A percentile compares a stretch with the other conserved stretches of the same genome.
Conservation (phyloP, 371 early-diverging fungal genomes). For the Rhizopus delemar region DNA sequence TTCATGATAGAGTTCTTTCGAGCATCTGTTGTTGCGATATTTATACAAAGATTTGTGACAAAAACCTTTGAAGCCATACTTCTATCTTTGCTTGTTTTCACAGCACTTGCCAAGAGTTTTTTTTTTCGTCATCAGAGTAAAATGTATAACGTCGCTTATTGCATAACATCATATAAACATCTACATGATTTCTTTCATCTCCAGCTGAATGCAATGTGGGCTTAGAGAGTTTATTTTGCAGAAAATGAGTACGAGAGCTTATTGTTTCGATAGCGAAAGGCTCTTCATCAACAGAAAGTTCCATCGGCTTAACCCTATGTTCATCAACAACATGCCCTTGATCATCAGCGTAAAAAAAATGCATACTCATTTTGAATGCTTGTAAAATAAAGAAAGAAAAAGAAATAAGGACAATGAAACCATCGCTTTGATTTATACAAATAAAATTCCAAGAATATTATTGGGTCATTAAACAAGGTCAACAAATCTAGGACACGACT, state of each 20-base stretch:
- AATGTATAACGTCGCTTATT: constrained; percentile 13
- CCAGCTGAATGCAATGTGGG: neutral
- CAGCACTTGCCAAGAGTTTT: constrained; percentile 1
- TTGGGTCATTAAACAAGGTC: no score
- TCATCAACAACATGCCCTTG: constrained; percentile 9
- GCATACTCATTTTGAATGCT: constrained; percentile 4
- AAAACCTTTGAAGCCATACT: constrained; percentile 11
- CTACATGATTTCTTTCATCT: constrained; percentile 5
- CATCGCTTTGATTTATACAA: no score
- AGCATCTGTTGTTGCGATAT: no score
- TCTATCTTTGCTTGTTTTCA: constrained; percentile 7
- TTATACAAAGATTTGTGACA: no score
- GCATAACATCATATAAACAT: constrained; percentile 2
- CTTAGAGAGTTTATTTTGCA: neutral
- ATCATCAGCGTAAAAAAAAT: constrained; percentile 4
- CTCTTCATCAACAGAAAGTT: constrained; percentile 9
- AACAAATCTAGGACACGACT: no score
- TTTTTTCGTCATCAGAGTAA: neutral
- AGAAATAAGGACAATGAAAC: no score
- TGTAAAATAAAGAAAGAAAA: no score
- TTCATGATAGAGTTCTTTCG: constrained; percentile 7
- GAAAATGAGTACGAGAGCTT: constrained; percentile 4
- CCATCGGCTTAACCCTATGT: constrained; percentile 12
- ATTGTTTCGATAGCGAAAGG: constrained; percentile 12
- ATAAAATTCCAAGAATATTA: no score